Evolutionary conservation across 2,329 filamentous ascomycete genomes (phyloP).

Genomic region (Trichocomaceae sp.): DNA sequence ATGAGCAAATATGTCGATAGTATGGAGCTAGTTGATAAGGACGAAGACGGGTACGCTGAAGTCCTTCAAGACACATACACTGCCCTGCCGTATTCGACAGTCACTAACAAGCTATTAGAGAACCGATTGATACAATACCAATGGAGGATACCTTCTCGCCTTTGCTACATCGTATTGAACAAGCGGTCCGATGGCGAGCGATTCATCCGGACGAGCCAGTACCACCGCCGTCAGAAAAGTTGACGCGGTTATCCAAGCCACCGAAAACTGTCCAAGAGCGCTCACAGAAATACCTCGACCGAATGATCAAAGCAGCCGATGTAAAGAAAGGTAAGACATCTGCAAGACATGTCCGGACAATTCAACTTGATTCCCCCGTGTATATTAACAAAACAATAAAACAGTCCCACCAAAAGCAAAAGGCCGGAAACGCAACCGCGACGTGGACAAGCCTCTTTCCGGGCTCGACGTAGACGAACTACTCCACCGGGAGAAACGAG

Average conservation of each 20-base stretch:
- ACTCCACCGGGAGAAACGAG: conserved; percentile 53
- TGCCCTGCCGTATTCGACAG: neutral
- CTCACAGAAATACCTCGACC: conserved; percentile 53
- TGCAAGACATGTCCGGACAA: neutral
- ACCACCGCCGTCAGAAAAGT: conserved; percentile 54
- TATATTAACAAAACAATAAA: conserved; percentile 19
- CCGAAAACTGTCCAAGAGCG: conserved; percentile 59
- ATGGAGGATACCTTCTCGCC: conserved; percentile 81
- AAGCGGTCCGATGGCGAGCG: conserved; percentile 76
- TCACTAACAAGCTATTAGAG: conserved; percentile 26
- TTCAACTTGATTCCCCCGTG: neutral
- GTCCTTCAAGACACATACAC: neutral
- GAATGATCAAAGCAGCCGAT: conserved; percentile 62
- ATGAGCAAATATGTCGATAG: conserved; percentile 91
- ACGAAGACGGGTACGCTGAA: conserved; percentile 63
- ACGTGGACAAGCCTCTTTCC: conserved; percentile 74
- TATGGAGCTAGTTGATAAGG: conserved; percentile 73
- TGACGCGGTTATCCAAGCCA: conserved; percentile 67
- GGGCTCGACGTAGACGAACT: conserved; percentile 81
- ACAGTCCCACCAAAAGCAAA: conserved; percentile 72
- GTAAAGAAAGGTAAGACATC: conserved; percentile 65
- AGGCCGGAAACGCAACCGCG: conserved; percentile 60
- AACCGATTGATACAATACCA: conserved; percentile 61
- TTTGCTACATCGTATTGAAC: conserved; percentile 77
- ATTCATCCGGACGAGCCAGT: conserved; percentile 62